Conservation (phyloP, 495 filamentous ascomycete species). For the Lichina pygmaea region DNA sequence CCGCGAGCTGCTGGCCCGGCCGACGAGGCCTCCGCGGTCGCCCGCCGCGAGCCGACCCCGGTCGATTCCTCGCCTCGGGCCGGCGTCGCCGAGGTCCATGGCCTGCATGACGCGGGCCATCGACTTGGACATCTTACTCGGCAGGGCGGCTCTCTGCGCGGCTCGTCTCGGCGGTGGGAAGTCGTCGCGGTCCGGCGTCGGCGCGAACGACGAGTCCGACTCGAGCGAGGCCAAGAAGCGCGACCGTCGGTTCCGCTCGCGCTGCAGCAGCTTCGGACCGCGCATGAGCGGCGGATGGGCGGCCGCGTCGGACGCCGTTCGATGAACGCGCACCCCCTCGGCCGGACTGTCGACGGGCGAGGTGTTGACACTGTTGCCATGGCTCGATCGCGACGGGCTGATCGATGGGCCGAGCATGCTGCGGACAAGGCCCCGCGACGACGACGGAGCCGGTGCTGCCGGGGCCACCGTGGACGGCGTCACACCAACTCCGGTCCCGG, state of each 20-base stretch:
- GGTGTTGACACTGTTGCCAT: conserved; percentile 1
- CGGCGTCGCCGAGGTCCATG: conserved; percentile 6
- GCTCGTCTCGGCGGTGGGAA: conserved; percentile 4
- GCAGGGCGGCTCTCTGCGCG: not conserved
- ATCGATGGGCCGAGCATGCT: not conserved
- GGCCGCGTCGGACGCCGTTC: conserved; percentile 1
- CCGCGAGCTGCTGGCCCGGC: conserved; percentile 20
- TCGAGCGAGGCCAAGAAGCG: not conserved
- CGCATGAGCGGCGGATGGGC: not conserved
- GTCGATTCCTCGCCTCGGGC: conserved; percentile 22
- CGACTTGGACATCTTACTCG: conserved; percentile 7
- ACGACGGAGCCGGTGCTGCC: not conserved
- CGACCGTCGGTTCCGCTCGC: no score
- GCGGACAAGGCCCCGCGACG: not conserved
- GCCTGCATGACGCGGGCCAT: conserved; percentile 5
- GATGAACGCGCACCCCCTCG: not conserved
- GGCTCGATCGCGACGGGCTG: not conserved
- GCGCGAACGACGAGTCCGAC: not conserved
- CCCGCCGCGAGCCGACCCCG: conserved; percentile 5
- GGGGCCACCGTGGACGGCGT: not conserved
- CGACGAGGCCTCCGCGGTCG: not conserved
- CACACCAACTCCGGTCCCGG: not conserved
- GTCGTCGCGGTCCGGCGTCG: not conserved
- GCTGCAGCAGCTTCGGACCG: no score
- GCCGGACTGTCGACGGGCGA: not conserved